Evolutionary conservation across 345 rosid species (phyloP), one percentile per base, ranked within the genome.

Genomic region (Moringa oleifera): DNA sequence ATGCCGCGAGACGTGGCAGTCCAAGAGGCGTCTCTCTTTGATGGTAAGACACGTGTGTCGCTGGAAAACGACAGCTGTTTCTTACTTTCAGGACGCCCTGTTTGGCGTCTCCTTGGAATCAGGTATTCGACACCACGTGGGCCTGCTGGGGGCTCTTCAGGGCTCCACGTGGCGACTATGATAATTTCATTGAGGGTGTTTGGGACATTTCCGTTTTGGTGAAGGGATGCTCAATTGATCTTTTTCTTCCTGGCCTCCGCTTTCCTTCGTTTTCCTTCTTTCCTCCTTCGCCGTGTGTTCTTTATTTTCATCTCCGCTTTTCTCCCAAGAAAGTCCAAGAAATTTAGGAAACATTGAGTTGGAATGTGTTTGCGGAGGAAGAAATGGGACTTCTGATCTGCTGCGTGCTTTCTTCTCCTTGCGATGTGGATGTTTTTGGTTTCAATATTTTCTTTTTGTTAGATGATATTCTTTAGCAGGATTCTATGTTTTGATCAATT

Each of bases 81-180:
- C 52, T 25, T 50, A 2, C 31, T 18, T 25, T 41, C 47, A 41
- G 19, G 51, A 61, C 70, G 52, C 37, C 67, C 51, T 23, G 57
- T 66, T 72, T 63, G 75, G 65, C 59, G 61, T 55, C 61, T 54
- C 71, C 76, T 79, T 20, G 66, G 76, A 54, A 70, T 68, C 78
- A 67, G 69, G 51, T 18, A 13, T 65, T 65, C 55, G 60, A 23
- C 59, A 51, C 65, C 71, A 74, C 84, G 77, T 66, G 68, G 62
- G 41, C 36, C 54, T 10, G 0, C 10, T 18, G 47, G 63, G 49
- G 33, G 69, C 57, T 63, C 64, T 66, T 55, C 74, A 76, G 73
- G 12, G 9, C 60, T 65, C 77, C 81, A 80, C 79, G 77, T 70
- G 75, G 72, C 71, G 15, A 20, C 25, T 51, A n/a, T 22, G 55